Base-by-base conservation (phyloP, 2,329 filamentous ascomycete genomes). In the Apiospora marii region DNA sequence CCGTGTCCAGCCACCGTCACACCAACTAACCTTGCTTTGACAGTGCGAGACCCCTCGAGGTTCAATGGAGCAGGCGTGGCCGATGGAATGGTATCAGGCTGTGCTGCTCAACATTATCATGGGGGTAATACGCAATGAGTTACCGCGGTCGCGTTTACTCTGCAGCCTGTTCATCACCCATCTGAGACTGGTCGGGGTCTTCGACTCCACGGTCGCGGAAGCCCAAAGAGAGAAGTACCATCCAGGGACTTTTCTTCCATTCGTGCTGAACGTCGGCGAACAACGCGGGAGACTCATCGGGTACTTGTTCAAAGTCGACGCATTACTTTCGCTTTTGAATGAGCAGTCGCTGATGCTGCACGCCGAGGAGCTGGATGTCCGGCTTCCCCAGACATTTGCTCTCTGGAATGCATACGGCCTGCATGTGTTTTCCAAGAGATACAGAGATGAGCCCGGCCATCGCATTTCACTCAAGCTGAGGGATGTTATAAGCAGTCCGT, bases 251-350 rank as follows among this genome's bases (percentile, higher is more conserved):
- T 72, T 71, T 48, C n/a, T 27, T 22, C 69, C 69, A 10, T 70
- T n/a, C 24, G 13, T 71, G 30, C 12, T 41, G 41, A 22, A 24
- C 7, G 2, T 30, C 10, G 24, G 22, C 10, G 69, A 71, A 10
- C 12, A n/a, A 16, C 43, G 44, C 7, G 68, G 30, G 24, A 72
- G 71, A 19, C 58, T 68, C 30, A 30, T 70, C 12, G n/a, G 34
- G 43, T 70, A 58, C 27, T 22, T 72, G 41, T 70, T 72, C 44
- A 72, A 72, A 19, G 58, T n/a, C 22, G 69, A 71, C 16, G 46
- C 61, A 10, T 48, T 61, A 13, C 5, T 70, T 19, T 70, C 71
- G 19, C 19, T 72, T 10, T 10, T 58, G 8, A n/a, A 48, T n/a
- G 37, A 27, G 1, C 58, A 72, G 41, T 58, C 67, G 13, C 69